Evolutionary conservation across 2,329 filamentous ascomycete species (phyloP).

Genomic region (Xylariaceae sp.): DNA sequence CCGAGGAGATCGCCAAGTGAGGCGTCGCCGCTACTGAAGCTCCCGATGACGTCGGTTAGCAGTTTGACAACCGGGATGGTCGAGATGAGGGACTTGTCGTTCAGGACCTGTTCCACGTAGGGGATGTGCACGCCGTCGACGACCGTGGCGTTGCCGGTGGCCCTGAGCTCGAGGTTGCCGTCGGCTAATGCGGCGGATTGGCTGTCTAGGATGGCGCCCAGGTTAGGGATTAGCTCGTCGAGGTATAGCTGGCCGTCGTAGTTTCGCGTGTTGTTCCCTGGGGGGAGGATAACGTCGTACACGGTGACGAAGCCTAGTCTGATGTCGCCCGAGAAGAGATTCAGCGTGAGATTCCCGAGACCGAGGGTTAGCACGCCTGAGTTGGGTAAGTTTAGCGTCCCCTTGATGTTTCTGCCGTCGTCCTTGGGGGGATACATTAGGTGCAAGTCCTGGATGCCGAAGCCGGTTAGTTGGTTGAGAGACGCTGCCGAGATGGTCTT

Average conservation of each 20-base stretch:
- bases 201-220: conserved; percentile 37
- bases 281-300: conserved; percentile 39
- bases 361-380: conserved; percentile 41
- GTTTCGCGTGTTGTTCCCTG: conserved; percentile 40
- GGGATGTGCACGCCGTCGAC: conserved; percentile 41
- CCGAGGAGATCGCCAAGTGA: conserved; percentile 36
- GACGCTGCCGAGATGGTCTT: conserved; percentile 40
- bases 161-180: conserved; percentile 41
- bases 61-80: conserved; percentile 39
- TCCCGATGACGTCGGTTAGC: conserved; percentile 36
- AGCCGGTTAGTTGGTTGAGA: conserved; percentile 39
- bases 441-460: conserved; percentile 35
- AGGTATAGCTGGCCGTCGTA: conserved; percentile 42
- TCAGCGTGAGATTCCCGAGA: conserved; percentile 45
- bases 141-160: conserved; percentile 40
- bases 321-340: conserved; percentile 39
- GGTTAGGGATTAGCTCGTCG: conserved; percentile 39
- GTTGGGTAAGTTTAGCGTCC: conserved; percentile 44
- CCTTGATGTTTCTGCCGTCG: conserved; percentile 42
- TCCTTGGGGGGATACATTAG: conserved; percentile 37
- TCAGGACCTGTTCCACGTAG: conserved; percentile 44
- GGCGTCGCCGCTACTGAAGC: conserved; percentile 30
- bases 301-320: conserved; percentile 39
- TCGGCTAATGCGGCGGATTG: conserved; percentile 37
- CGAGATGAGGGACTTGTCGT: conserved; percentile 36